Base-by-base conservation (phyloP, 2,329 filamentous ascomycete genomes). In the Emericellopsis atlantica region DNA sequence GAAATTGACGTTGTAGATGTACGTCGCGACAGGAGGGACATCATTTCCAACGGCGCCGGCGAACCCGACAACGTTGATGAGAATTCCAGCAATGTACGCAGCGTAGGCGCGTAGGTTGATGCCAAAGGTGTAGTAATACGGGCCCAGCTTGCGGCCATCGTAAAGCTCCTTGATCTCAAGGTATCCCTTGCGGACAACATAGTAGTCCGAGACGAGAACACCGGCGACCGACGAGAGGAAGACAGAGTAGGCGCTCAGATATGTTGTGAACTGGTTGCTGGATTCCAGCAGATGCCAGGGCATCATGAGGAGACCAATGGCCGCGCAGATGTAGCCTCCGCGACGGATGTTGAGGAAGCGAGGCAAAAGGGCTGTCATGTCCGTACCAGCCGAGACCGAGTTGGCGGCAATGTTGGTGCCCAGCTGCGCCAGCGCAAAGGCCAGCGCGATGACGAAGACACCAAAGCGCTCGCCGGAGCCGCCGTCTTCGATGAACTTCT, bases 141-240 rank as follows among this genome's bases (percentile, higher is more conserved):
- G 81, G 0, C 76, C 76, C 0, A 62, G 65, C 42, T 67, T 70
- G 41, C 77, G 76, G 9, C 74, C 81, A 40, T 81, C 81, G 66
- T 94, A 95, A 0, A 95, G 72, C 42, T 86, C 79, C 51, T 76
- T 79, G 48, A 90, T 68, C 48, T 88, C 76, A 3, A 92, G 68
- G 56, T 88, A 94, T 5, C 89, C 89, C 44, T 74, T 79, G 43
- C 89, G 82, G 5, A 95, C 84, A 42, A 83, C 46, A 60, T 93
- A 95, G 66, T 95, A 95, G 60, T 95, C 89, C 49, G 72, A 75
- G 45, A 88, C 69, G 65, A 95, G 92, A 47, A 94, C 86, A n/a
- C 89, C 89, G 1, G 86, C 88, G 46, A 95, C 93, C 35, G 84
- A 87, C 44, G 84, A 89, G n/a, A 95, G 72, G 63, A 95, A 95